Conservation (phyloP, 345 rosid genomes). For the Arabis alpina region DNA sequence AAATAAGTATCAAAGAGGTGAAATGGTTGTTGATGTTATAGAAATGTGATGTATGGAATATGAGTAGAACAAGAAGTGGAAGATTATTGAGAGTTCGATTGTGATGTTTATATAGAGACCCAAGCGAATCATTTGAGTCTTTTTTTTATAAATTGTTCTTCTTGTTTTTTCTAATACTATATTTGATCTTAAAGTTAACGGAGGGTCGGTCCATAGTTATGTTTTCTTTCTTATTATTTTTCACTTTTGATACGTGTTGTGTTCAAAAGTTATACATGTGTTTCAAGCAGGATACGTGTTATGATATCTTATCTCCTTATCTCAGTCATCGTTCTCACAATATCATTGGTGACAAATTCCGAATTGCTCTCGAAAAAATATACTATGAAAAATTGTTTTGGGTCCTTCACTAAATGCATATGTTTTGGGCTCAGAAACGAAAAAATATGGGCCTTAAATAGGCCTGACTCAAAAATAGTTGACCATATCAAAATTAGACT, state of each 20-base stretch:
- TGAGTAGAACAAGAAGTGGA: slow-evolving; percentile 30
- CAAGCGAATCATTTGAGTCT: slow-evolving; percentile 34
- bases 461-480: background rate
- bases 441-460: slow-evolving; percentile 20
- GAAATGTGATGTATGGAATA: slow-evolving; percentile 29
- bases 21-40: slow-evolving; percentile 28
- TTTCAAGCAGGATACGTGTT: slow-evolving; percentile 24
- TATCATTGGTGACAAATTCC: slow-evolving; percentile 6
- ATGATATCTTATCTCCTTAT: background rate
- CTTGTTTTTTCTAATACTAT: background rate
- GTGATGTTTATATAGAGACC: slow-evolving; percentile 38
- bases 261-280: slow-evolving; percentile 8
- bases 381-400: no score
- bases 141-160: background rate
- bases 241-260: slow-evolving; percentile 16
- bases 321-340: background rate
- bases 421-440: background rate
- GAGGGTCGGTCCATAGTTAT: slow-evolving; percentile 23
- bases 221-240: background rate
- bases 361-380: background rate
- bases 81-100: slow-evolving; percentile 26
- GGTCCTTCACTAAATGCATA: background rate
- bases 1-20: background rate
- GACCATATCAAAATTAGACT: slow-evolving; percentile 14
- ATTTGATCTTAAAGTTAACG: slow-evolving; percentile 1